Evolutionary conservation across 345 rosid species (phyloP), one percentile per base, ranked within the genome.

Genomic region (Erysimum cheiranthoides): DNA sequence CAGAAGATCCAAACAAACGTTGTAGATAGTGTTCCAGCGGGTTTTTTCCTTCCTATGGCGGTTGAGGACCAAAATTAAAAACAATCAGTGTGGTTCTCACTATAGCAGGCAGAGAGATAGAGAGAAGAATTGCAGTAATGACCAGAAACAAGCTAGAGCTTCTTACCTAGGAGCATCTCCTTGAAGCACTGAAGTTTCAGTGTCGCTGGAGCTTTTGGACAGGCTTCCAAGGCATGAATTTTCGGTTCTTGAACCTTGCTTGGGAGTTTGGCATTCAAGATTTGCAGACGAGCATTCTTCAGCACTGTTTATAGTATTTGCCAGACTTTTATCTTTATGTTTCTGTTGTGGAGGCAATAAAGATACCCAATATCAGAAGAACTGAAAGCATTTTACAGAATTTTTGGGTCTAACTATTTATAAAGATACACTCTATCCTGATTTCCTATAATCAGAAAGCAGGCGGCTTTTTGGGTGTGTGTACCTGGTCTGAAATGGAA

Each of bases 21-120:
- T 92, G 73, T 92, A 89, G 75, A 89, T 84, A 2, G 83, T 85
- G 71, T 73, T 84, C 96, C 96, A 92, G 36, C 78, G 85, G 4
- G 32, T 10, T 34, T 79, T 85, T 71, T 87, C 85, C 71, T 66
- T 77, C 51, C 79, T 73, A 68, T 79, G 79, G 79, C 76, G 64
- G 74, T 81, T 74, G 73, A 76, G 61, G 66, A 59, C 14, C 38
- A 35, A 43, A 32, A 17, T 51, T 6, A 25, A 63, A 68, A 52
- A 68, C 42, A 82, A 30, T 74, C 16, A 67, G 21, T 66, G 63
- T 73, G 71, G 45, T 52, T 68, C 57, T n/a, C 39, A 61, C 39
- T 13, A 35, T 61, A 62, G 30, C 8, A 16, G 43, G 61, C 12
- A 12, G 39, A 9, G 49, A 17, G 31, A 34, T 39, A 43, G 47